These are phyloP conservation scores for Mortierella hygrophila DNA, from an alignment of 192 early-diverging fungal genomes.

Conservation along the genomic window DNA sequence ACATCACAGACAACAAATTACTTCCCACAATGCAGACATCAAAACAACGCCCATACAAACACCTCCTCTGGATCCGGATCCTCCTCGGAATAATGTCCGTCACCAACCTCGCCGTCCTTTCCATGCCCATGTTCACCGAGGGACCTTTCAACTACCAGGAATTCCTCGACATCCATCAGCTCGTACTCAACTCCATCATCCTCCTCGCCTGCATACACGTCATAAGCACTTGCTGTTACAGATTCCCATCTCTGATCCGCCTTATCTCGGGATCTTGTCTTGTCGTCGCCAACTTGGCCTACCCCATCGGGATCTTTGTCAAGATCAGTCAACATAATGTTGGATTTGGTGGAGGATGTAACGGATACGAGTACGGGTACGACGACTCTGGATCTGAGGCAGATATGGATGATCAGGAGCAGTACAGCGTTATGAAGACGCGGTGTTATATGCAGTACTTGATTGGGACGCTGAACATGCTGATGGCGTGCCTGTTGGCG, in stretches of 20 bases:
- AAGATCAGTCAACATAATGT: neutral
- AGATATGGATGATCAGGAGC: neutral
- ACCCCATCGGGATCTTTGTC: neutral
- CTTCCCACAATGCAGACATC: neutral
- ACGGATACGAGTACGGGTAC: neutral
- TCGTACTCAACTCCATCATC: neutral
- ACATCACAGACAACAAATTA: too few species aligned
- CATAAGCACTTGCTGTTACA: neutral
- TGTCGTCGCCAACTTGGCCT: neutral
- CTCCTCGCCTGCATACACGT: neutral
- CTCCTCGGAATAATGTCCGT: neutral
- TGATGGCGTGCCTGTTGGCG: neutral
- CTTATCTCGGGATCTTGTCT: neutral
- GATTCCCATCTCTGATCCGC: neutral
- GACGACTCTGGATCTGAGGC: neutral
- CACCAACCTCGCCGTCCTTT: neutral
- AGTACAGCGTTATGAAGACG: neutral
- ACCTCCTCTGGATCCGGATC: neutral
- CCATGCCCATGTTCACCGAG: constrained; percentile 2
- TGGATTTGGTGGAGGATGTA: neutral
- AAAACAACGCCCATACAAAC: neutral
- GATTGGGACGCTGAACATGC: neutral
- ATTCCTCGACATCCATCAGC: neutral
- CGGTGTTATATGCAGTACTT: constrained; percentile 3
- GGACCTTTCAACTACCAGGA: neutral